Evolutionary conservation across 768 basidiomycete genomes (phyloP).

Genomic region (Austroboletus eburneus): DNA sequence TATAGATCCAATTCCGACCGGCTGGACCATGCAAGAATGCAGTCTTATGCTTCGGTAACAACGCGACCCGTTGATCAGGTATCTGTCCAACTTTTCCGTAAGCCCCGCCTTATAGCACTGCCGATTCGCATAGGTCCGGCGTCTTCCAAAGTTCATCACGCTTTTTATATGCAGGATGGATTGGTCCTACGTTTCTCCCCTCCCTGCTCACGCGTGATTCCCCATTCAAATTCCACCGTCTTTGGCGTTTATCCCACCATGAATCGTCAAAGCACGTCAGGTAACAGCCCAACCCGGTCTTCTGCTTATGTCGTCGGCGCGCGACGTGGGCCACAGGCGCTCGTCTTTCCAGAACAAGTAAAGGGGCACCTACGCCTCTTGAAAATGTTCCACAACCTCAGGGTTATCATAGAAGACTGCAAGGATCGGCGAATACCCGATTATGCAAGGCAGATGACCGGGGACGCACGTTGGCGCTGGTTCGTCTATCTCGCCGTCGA

Average conservation of each 20-base stretch:
- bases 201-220: too few relatives aligned
- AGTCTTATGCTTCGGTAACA: too few relatives aligned
- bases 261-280: constrained; percentile 1
- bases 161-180: constrained; percentile 8
- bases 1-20: too few relatives aligned
- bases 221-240: not conserved
- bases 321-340: constrained; percentile 16
- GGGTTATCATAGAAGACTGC: constrained; percentile 25
- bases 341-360: constrained; percentile 31
- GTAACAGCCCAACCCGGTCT: not conserved
- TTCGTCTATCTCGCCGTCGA: constrained; percentile 38
- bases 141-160: not conserved
- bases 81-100: too few relatives aligned
- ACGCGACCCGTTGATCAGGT: too few relatives aligned
- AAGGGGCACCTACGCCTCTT: constrained; percentile 35
- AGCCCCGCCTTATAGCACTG: too few relatives aligned
- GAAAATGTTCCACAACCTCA: constrained; percentile 30
- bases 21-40: too few relatives aligned
- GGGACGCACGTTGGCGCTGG: constrained; percentile 35
- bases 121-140: constrained; percentile 2
- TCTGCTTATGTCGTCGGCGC: constrained; percentile 20
- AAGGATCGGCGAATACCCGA: constrained; percentile 26
- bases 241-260: not conserved
- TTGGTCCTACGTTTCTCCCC: constrained; percentile 4
- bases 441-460: constrained; percentile 22